These are phyloP conservation scores for Penicillium sp. DNA, from an alignment of 2,329 filamentous ascomycete genomes.

Conservation along the genomic window DNA sequence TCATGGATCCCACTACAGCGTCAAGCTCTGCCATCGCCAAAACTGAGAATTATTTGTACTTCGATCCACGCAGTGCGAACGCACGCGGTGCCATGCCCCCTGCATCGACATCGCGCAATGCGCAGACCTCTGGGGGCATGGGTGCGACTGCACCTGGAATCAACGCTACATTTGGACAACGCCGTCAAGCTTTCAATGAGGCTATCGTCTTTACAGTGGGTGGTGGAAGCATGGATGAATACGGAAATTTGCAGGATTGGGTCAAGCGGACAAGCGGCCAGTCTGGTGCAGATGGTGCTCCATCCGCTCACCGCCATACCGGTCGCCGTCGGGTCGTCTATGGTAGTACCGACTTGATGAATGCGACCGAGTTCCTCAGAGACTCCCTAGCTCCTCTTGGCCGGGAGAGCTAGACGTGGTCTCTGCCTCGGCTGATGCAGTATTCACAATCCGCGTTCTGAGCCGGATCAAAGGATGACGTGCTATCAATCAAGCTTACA, in stretches of 20 bases:
- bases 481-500: conserved; percentile 18
- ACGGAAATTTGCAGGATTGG: conserved; percentile 96
- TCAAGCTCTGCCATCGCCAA: conserved; percentile 90
- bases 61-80: conserved; percentile 88
- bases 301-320: conserved; percentile 24
- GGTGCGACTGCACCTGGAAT: conserved; percentile 56
- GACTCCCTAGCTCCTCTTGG: conserved; percentile 54
- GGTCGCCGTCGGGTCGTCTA: conserved; percentile 77
- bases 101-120: conserved; percentile 51
- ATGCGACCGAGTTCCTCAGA: conserved; percentile 55
- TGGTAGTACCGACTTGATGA: conserved; percentile 74
- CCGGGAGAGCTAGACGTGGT: conserved; percentile 42
- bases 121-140: conserved; percentile 40
- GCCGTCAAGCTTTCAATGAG: conserved; percentile 81
- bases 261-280: conserved; percentile 63
- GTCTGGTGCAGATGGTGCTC: conserved; percentile 46
- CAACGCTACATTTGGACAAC: conserved; percentile 80
- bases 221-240: conserved; percentile 97
- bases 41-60: conserved; percentile 95
- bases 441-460: background rate
- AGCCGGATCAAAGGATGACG: too few species aligned
- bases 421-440: too few species aligned
- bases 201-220: conserved; percentile 93
- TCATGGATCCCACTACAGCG: conserved; percentile 92
- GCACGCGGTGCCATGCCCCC: conserved; percentile 87